Conservation (phyloP, 2,329 filamentous ascomycete species). For the Diplodia intermedia region DNA sequence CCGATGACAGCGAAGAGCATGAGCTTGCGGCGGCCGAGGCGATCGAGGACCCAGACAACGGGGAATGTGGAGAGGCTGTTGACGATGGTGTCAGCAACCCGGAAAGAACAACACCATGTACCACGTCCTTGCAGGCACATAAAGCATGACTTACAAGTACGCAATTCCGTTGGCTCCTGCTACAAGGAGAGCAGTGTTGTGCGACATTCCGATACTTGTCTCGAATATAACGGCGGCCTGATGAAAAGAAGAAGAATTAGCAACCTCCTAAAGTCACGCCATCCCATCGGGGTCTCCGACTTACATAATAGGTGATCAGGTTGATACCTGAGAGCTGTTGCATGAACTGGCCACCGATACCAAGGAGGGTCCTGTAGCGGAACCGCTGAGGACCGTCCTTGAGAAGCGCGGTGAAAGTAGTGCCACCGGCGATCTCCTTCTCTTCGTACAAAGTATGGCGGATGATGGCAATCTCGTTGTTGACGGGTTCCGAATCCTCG, state of each 20-base stretch:
- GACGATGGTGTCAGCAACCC: neutral
- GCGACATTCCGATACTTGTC: constrained; percentile 52
- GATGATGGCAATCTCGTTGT: constrained; percentile 47
- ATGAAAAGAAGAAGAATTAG: too few species aligned
- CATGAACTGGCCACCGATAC: constrained; percentile 56
- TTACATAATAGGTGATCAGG: constrained; percentile 44
- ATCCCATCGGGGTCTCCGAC: too few species aligned
- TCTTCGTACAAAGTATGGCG: constrained; percentile 52
- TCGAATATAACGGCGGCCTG: constrained; percentile 54
- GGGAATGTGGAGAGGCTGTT: constrained; percentile 43
- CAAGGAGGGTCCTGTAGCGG: constrained; percentile 48
- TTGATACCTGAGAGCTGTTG: constrained; percentile 45
- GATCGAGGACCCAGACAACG: constrained; percentile 48
- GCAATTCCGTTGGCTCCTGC: constrained; percentile 53
- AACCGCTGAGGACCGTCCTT: constrained; percentile 55
- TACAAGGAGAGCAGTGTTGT: constrained; percentile 46
- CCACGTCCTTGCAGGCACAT: too few species aligned
- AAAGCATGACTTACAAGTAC: constrained; percentile 41
- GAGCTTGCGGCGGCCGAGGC: constrained; percentile 42
- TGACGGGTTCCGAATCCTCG: constrained; percentile 37
- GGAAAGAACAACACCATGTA: neutral
- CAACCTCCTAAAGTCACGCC: too few species aligned
- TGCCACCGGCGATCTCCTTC: constrained; percentile 46
- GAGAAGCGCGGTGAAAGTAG: constrained; percentile 48
- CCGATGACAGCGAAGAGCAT: constrained; percentile 45